These are phyloP conservation scores for Globisporangium uncinulatum DNA, from an alignment of 352 stramenopile species.

Conservation along the genomic window DNA sequence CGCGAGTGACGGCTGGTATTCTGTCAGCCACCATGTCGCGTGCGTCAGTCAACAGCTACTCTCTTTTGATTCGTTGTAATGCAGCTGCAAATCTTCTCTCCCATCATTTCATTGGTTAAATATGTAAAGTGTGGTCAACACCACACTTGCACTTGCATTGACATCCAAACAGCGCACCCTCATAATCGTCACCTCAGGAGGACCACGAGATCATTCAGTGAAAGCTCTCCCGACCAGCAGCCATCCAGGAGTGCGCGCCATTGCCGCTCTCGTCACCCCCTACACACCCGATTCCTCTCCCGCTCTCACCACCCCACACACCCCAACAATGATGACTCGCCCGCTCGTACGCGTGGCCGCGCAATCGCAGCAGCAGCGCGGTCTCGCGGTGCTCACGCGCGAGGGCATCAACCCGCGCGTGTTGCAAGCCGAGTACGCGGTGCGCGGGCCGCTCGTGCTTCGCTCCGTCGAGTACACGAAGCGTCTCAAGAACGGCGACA, in stretches of 20 bases:
- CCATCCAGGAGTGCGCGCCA: too few relatives aligned
- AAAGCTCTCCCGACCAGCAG: background rate
- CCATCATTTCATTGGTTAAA: constrained; percentile 2
- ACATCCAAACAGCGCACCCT: constrained; percentile 5
- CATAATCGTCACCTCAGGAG: constrained; percentile 4
- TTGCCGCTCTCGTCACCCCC: constrained; percentile 3
- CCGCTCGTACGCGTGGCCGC: constrained; percentile 1
- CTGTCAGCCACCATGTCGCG: too few relatives aligned
- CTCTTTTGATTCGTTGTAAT: constrained; percentile 3
- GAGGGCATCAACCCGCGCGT: constrained; percentile 78
- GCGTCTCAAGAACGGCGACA: constrained; percentile 54
- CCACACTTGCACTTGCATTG: background rate
- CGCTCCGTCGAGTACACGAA: constrained; percentile 72
- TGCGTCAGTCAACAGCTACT: background rate
- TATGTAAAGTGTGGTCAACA: background rate
- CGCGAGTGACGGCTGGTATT: too few relatives aligned
- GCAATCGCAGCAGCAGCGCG: constrained; percentile 16
- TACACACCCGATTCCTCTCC: background rate
- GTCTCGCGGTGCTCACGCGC: constrained; percentile 68
- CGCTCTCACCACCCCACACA: background rate
- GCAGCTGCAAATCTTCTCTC: background rate
- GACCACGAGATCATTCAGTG: constrained; percentile 3
- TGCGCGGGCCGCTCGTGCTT: constrained; percentile 83
- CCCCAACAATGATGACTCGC: constrained; percentile 5
- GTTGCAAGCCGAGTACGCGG: constrained; percentile 82